Evolutionary conservation across 2,329 filamentous ascomycete species (phyloP).

Genomic region (Septoria linicola): DNA sequence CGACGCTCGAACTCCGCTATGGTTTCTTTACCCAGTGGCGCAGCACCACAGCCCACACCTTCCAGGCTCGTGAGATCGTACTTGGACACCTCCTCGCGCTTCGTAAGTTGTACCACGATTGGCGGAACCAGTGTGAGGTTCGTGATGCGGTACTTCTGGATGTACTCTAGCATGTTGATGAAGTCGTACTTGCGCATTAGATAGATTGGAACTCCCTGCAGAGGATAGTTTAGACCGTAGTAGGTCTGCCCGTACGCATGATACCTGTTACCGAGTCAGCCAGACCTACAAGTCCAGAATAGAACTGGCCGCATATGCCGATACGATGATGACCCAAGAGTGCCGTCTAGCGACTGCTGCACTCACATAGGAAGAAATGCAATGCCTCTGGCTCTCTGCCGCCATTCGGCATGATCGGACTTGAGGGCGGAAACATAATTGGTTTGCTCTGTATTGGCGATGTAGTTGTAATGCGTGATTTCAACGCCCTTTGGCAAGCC

Average conservation of each 20-base stretch:
- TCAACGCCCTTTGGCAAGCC: conserved; percentile 82
- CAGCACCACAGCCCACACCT: conserved; percentile 60
- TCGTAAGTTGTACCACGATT: conserved; percentile 66
- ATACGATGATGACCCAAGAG: too few species aligned
- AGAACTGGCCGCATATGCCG: too few species aligned
- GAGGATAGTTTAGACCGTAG: conserved; percentile 33
- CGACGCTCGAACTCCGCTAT: conserved; percentile 40
- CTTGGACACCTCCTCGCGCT: conserved; percentile 54
- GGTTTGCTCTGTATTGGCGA: conserved; percentile 68
- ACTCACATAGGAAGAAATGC: conserved; percentile 67
- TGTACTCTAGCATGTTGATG: conserved; percentile 56
- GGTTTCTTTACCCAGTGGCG: conserved; percentile 49
- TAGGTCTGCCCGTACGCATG: conserved; percentile 59
- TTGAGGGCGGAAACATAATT: conserved; percentile 46
- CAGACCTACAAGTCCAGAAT: too few species aligned
- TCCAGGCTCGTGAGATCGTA: conserved; percentile 62
- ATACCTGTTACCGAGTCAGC: conserved; percentile 39
- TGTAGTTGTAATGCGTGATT: conserved; percentile 74
- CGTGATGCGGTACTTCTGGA: conserved; percentile 67
- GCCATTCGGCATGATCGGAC: conserved; percentile 50
- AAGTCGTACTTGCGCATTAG: conserved; percentile 53
- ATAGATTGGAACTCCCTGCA: conserved; percentile 30
- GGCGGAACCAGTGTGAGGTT: conserved; percentile 71
- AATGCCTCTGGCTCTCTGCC: conserved; percentile 37
- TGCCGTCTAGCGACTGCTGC: too few species aligned